Conservation (phyloP, 1,284 basidiomycete genomes). For the Naganishia liquefaciens region DNA sequence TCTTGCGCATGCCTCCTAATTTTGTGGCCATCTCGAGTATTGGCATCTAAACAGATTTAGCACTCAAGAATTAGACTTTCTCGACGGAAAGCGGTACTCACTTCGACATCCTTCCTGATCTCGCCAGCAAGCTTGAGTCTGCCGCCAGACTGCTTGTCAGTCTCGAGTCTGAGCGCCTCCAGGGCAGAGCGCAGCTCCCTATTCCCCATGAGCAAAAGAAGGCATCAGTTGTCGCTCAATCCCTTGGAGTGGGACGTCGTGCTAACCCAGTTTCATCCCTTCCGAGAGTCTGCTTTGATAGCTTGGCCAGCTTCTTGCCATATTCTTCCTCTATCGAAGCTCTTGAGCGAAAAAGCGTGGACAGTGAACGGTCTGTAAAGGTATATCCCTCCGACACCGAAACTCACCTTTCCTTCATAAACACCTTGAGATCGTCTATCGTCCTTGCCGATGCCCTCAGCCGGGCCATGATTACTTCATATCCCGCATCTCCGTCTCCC, state of each 20-base stretch:
- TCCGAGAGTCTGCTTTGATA: conserved; percentile 76
- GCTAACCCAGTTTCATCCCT: conserved; percentile 87
- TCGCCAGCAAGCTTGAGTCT: conserved; percentile 62
- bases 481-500: conserved; percentile 81
- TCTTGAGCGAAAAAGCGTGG: conserved; percentile 35
- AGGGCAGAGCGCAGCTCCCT: conserved; percentile 59
- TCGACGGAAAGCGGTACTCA: neutral
- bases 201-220: neutral
- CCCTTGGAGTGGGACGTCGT: neutral
- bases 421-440: conserved; percentile 79
- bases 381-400: neutral
- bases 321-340: conserved; percentile 84
- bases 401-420: conserved; percentile 84
- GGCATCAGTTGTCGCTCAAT: neutral
- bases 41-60: conserved; percentile 13
- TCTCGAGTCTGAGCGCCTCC: conserved; percentile 76
- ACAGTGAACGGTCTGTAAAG: neutral
- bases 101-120: conserved; percentile 21
- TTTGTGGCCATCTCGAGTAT: conserved; percentile 25
- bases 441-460: conserved; percentile 83
- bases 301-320: conserved; percentile 77
- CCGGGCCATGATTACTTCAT: conserved; percentile 83
- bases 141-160: conserved; percentile 73
- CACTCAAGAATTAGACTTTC: no score
- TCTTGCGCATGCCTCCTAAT: conserved; percentile 18